Percentiles rank a stretch among this genome's conserved stretches.
Conservation (phyloP, 371 early-diverging fungal genomes). For the Rhizopus arrhizus region DNA sequence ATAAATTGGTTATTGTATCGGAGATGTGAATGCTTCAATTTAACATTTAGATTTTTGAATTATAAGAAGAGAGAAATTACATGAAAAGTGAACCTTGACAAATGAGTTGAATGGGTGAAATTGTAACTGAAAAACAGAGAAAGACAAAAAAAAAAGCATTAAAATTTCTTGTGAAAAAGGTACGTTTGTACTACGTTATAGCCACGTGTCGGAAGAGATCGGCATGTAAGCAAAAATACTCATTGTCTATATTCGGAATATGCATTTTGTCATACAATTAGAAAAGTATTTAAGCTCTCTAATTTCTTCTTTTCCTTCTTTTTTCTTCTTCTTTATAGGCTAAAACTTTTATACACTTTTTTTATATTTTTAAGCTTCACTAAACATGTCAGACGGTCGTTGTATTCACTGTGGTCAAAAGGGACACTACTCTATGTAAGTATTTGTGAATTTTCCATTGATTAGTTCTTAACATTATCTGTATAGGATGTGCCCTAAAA, state of each 20-base stretch:
- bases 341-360: neutral
- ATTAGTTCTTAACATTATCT: conserved; percentile 5
- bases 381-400: conserved; percentile 50
- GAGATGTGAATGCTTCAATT: neutral
- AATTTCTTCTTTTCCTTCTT: neutral
- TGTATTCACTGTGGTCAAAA: conserved; percentile 52
- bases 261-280: neutral
- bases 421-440: conserved; percentile 53
- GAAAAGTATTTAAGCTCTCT: neutral
- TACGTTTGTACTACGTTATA: neutral
- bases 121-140: no score
- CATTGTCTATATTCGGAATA: neutral
- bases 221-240: neutral
- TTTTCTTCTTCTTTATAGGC: neutral
- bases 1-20: neutral
- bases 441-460: conserved; percentile 1
- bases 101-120: no score
- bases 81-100: neutral
- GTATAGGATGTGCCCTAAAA: conserved; percentile 47
- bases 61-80: neutral
- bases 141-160: neutral
- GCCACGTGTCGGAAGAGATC: conserved; percentile 27
- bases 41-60: neutral
- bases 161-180: no score
- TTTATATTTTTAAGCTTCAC: neutral